Evolutionary conservation across 805 yeast species (phyloP), one percentile per base, ranked within the genome.

Genomic region (Spathaspora gorwiae): DNA sequence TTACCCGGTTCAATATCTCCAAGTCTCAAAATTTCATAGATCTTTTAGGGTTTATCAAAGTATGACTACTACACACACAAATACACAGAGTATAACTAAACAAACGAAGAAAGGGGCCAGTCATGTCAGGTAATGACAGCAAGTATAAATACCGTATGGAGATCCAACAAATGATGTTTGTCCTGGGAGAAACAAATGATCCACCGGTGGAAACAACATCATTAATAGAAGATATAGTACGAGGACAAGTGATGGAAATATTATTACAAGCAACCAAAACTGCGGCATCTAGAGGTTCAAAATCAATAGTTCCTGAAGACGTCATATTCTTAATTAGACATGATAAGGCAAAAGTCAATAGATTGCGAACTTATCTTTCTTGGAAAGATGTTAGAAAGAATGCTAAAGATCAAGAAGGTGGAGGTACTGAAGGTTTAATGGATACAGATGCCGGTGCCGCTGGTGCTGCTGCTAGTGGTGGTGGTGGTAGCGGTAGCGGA

Each of bases 141-240:
- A 81, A 81, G 60, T 83, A 87, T 68, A 82, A 84, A 59, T 94
- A 92, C 64, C 74, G 95, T 46, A 79, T 87, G 34, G 99, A 94
- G 69, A 94, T 94, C 57, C 99, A 94, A 65, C 76, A 87, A 70
- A 94, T 94, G 99, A 94, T 94, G 99, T 94, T 94, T 72, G 99
- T 94, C 45, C 78, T 85, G 45, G 99, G 99, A 2, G 98, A 94
- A 62, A 81, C 94, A 0, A 87, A 87, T 54, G 99, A 94, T 56
- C 95, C 98, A 1, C 96, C 97, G 0, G 77, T 84, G 12, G 95
- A 87, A 52, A 88, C 97, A 0, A 87, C 97, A 0, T 81, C 92
- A n/a, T 67, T 94, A 43, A 89, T 92, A 37, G 99, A 94, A 61
- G 98, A 94, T 59, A 89, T 94, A 39, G 98, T 94, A 2, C 75